Conservation (phyloP, 345 rosid genomes). For the Brassica nigra region DNA sequence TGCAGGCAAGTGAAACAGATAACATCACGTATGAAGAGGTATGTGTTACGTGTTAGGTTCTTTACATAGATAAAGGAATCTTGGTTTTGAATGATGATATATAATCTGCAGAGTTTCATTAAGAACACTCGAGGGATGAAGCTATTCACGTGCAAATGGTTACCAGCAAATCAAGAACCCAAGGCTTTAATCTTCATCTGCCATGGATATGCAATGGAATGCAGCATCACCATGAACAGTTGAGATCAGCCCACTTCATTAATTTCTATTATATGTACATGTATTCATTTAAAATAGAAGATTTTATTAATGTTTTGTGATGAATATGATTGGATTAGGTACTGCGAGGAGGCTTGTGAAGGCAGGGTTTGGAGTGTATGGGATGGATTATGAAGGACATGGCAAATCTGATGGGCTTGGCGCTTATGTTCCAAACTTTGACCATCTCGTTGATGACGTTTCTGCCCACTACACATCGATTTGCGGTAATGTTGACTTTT, state of each 20-base stretch:
- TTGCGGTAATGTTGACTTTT: conserved; percentile 50
- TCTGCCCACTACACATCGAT: conserved; percentile 51
- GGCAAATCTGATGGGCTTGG: conserved; percentile 77
- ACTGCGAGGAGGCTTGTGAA: conserved; percentile 68
- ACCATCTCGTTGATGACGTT: conserved; percentile 68
- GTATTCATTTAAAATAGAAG: background rate
- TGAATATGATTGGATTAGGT: conserved; percentile 46
- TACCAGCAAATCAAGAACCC: conserved; percentile 57
- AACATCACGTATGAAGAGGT: conserved; percentile 39
- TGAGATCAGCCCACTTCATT: conserved; percentile 20
- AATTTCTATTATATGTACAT: background rate
- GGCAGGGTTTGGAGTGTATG: conserved; percentile 72
- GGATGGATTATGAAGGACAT: conserved; percentile 92
- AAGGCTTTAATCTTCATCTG: conserved; percentile 76
- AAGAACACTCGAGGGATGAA: conserved; percentile 61
- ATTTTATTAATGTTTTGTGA: background rate
- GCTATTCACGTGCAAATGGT: conserved; percentile 83
- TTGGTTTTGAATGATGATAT: background rate
- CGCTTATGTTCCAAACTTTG: conserved; percentile 56
- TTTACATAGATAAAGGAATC: background rate
- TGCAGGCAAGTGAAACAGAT: conserved; percentile 38
- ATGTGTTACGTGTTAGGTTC: background rate
- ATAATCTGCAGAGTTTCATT: conserved; percentile 49
- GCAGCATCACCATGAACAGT: conserved; percentile 95
- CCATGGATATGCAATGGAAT: conserved; percentile 98